phyloP scores from a whole-genome alignment of 1,139 yeast species.

The Hanseniaspora gamundiae region DNA sequence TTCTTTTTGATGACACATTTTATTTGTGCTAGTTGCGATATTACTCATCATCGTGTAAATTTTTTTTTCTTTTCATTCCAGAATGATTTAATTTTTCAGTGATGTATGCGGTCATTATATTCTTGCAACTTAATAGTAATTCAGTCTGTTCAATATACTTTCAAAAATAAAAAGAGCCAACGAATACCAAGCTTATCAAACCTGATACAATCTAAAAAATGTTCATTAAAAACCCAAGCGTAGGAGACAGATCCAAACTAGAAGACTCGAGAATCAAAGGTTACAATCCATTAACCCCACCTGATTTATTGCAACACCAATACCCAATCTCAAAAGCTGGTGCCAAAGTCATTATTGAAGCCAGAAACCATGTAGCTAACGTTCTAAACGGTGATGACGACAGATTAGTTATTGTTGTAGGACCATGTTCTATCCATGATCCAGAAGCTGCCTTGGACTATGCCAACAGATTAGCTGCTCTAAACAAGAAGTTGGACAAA shows the following conservation, averaged over 20 bases:
- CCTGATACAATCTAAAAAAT: conserved; percentile 26
- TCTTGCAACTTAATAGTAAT: no score
- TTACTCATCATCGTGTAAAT: no score
- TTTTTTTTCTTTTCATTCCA: no score
- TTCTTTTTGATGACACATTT: background rate
- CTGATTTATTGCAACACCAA: conserved; percentile 87
- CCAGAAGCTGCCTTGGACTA: conserved; percentile 87
- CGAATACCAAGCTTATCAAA: background rate
- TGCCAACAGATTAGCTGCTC: conserved; percentile 48
- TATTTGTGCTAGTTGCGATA: no score
- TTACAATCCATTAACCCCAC: conserved; percentile 90
- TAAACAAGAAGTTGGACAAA: conserved; percentile 51
- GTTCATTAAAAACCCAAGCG: conserved; percentile 74
- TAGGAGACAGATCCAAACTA: conserved; percentile 69
- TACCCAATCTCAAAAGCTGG: conserved; percentile 55
- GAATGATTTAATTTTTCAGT: no score
- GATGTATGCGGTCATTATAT: no score
- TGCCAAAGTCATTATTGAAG: conserved; percentile 50
- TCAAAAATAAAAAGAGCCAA: no score
- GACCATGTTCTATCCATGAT: conserved; percentile 96
- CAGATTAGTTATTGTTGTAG: conserved; percentile 70
- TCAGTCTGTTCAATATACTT: no score
- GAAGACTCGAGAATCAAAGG: conserved; percentile 95
- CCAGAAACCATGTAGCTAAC: conserved; percentile 64
- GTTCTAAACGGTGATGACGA: conserved; percentile 70